phyloP scores from a whole-genome alignment of 1,284 basidiomycete genomes.

The Cerrena zonata region DNA sequence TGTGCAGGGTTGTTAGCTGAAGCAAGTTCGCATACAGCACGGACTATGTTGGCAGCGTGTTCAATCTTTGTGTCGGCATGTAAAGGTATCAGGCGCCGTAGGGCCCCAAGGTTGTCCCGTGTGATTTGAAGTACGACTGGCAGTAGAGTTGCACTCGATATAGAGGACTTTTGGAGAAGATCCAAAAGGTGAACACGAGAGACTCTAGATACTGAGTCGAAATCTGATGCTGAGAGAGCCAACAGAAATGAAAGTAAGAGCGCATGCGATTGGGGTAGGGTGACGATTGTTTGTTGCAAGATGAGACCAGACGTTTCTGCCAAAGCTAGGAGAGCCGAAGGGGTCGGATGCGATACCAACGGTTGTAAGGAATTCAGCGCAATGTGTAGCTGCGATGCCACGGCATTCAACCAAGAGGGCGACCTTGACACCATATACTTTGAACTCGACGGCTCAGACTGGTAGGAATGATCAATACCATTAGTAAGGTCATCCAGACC shows the following conservation, averaged over 20 bases:
- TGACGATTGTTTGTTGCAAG: conserved; percentile 47
- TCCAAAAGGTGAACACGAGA: conserved; percentile 44
- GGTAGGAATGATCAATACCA: conserved; percentile 8
- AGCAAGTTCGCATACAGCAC: conserved; percentile 53
- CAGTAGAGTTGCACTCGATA: conserved; percentile 41
- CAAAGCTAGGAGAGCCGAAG: conserved; percentile 54
- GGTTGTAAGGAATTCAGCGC: conserved; percentile 58
- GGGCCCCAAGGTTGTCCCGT: conserved; percentile 58
- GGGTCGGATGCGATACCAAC: conserved; percentile 60
- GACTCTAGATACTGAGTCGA: conserved; percentile 46
- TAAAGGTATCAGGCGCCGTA: conserved; percentile 70
- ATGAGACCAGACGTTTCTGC: conserved; percentile 50
- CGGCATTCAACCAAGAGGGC: conserved; percentile 56
- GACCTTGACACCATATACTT: conserved; percentile 47
- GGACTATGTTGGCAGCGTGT: conserved; percentile 61
- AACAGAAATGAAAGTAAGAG: conserved; percentile 68
- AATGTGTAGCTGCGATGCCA: conserved; percentile 65
- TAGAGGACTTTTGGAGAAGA: conserved; percentile 39
- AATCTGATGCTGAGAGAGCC: conserved; percentile 51
- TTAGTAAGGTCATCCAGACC: conserved; percentile 52
- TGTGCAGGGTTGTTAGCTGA: conserved; percentile 30
- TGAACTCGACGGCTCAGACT: conserved; percentile 5
- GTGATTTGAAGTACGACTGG: conserved; percentile 50
- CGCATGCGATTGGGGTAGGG: conserved; percentile 59
- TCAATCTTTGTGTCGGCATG: conserved; percentile 68